Evolutionary conservation across 805 yeast genomes (phyloP).

Genomic region (Yarrowia bubula): DNA sequence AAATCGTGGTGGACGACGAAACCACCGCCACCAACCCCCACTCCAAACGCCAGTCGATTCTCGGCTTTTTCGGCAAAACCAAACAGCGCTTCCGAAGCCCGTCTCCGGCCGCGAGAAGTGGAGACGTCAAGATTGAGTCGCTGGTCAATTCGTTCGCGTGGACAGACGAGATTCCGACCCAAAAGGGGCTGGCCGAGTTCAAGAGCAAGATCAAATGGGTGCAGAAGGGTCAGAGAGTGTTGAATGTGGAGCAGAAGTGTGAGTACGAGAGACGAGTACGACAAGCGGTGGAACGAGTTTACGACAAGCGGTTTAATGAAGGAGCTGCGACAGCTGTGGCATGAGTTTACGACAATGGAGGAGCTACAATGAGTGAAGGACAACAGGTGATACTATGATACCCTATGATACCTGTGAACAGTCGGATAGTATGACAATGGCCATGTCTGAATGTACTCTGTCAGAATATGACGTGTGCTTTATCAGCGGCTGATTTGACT

Average conservation of each 20-base stretch:
- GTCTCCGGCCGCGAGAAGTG: background rate
- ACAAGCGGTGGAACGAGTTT: background rate
- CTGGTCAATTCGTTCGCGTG: background rate
- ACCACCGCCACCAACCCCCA: background rate
- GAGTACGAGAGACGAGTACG: background rate
- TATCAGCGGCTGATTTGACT: too few relatives aligned
- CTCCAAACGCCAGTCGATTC: constrained; percentile 5
- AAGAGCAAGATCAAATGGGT: constrained; percentile 2
- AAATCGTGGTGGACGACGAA: constrained; percentile 6
- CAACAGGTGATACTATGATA: too few relatives aligned
- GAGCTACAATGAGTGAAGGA: too few relatives aligned
- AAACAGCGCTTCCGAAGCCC: background rate
- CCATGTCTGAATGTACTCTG: too few relatives aligned
- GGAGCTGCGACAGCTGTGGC: too few relatives aligned
- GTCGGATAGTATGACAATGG: too few relatives aligned
- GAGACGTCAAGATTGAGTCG: constrained; percentile 3
- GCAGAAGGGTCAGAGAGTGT: background rate
- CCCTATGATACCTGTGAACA: too few relatives aligned
- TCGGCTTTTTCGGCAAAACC: constrained; percentile 11
- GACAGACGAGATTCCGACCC: background rate
- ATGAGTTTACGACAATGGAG: too few relatives aligned
- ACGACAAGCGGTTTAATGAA: too few relatives aligned
- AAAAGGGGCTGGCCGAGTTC: background rate
- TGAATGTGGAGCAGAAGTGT: constrained; percentile 11
- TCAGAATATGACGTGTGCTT: too few relatives aligned